Conservation (phyloP, 495 filamentous ascomycete genomes). For the Patellaria atrata region DNA sequence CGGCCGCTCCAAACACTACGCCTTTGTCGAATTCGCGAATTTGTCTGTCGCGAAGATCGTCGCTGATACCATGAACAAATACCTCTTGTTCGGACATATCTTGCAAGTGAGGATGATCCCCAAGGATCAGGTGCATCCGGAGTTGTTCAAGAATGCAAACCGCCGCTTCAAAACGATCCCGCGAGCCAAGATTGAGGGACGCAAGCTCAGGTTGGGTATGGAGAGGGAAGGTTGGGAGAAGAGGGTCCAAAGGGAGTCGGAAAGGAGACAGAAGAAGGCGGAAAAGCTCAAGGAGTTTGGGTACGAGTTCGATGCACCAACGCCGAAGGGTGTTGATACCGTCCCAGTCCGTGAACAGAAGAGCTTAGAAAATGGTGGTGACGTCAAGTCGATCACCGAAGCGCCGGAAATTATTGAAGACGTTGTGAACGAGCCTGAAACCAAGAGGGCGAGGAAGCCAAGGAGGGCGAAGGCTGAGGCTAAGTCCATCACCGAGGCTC, state of each 20-base stretch:
- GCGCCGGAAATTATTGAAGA: not conserved
- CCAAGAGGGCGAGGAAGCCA: conserved; percentile 5
- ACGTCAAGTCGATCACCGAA: conserved; percentile 8
- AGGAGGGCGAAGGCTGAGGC: conserved; percentile 12
- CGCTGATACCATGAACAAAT: conserved; percentile 91
- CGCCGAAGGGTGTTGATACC: conserved; percentile 51
- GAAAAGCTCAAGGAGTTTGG: conserved; percentile 63
- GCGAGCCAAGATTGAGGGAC: conserved; percentile 67
- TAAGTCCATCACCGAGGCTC: conserved; percentile 1
- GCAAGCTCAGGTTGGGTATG: conserved; percentile 51
- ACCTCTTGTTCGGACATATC: conserved; percentile 86
- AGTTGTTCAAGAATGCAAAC: conserved; percentile 77
- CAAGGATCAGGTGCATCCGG: conserved; percentile 57
- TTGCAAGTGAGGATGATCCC: conserved; percentile 72
- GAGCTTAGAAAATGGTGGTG: not conserved
- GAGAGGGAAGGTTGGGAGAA: conserved; percentile 63
- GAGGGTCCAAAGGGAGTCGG: conserved; percentile 53
- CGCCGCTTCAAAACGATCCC: conserved; percentile 77
- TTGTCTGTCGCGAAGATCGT: conserved; percentile 73
- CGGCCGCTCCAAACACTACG: conserved; percentile 78
- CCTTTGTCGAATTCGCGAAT: conserved; percentile 79
- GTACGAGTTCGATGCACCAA: conserved; percentile 69
- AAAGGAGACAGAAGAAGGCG: conserved; percentile 46
- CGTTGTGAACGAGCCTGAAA: conserved; percentile 7
- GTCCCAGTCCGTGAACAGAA: conserved; percentile 23